phyloP scores from a whole-genome alignment of 352 stramenopile species.

The Pythium dissimile region DNA sequence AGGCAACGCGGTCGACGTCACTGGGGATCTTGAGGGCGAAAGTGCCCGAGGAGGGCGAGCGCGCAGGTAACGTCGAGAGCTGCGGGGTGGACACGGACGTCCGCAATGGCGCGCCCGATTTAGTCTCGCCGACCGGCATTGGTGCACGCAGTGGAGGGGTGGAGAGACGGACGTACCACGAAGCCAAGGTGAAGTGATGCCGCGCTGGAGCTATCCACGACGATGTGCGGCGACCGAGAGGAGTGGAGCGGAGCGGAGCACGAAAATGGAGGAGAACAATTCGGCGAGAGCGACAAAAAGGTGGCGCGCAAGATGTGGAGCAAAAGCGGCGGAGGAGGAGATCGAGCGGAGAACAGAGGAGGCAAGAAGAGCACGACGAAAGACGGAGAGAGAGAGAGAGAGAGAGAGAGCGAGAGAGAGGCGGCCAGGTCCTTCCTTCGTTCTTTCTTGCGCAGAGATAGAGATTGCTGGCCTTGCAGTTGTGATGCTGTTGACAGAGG shows the following conservation, averaged over 20 bases:
- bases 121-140: conserved; percentile 22
- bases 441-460: not conserved
- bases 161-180: conserved; percentile 4
- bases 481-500: conserved; percentile 12
- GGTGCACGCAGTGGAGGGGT: too few relatives aligned
- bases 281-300: too few relatives aligned
- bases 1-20: conserved; percentile 12
- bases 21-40: conserved; percentile 18
- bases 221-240: too few relatives aligned
- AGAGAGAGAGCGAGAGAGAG: not conserved
- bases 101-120: conserved; percentile 14
- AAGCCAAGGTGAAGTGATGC: too few relatives aligned
- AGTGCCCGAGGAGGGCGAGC: conserved; percentile 20
- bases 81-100: conserved; percentile 19
- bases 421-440: not conserved
- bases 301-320: too few relatives aligned
- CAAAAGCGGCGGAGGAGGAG: not conserved
- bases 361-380: not conserved
- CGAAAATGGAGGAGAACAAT: too few relatives aligned
- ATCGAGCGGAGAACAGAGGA: not conserved
- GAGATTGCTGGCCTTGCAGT: conserved; percentile 15
- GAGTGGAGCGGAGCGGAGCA: too few relatives aligned
- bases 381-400: not conserved
- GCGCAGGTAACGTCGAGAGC: conserved; percentile 9
- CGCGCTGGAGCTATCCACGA: too few relatives aligned